Percentiles rank a stretch among this genome's conserved stretches.
Evolutionary conservation across 768 basidiomycete genomes (phyloP).

Genomic region (Suillus bovinus): DNA sequence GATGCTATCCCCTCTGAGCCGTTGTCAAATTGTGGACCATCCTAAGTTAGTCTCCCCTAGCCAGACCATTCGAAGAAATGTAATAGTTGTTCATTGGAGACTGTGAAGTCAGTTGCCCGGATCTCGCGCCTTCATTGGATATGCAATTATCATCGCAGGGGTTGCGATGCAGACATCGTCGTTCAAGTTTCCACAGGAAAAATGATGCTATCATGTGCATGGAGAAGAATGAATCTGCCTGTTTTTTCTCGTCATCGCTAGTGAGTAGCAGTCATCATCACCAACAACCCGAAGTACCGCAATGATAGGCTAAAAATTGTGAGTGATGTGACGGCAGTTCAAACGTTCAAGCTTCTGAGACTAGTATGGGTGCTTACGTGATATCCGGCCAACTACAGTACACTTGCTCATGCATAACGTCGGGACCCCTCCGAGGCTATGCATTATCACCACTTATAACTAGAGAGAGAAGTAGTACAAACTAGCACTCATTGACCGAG

Average conservation of each 20-base stretch:
- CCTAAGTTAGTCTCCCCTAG: neutral
- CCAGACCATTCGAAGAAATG: neutral
- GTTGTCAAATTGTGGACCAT: neutral
- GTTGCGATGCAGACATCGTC: neutral
- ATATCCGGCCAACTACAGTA: too few species aligned
- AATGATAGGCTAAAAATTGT: conserved; percentile 8
- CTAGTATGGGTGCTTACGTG: too few species aligned
- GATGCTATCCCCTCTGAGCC: neutral
- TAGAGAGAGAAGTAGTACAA: too few species aligned
- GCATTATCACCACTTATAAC: too few species aligned
- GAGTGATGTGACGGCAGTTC: too few species aligned
- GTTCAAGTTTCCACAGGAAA: neutral
- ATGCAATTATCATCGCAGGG: neutral
- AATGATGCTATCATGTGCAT: conserved; percentile 3
- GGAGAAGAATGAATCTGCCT: conserved; percentile 1
- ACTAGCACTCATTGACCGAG: too few species aligned
- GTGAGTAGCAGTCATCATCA: conserved; percentile 8
- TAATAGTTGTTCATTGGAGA: neutral
- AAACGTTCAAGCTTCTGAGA: too few species aligned
- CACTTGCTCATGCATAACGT: too few species aligned
- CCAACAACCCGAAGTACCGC: conserved; percentile 1
- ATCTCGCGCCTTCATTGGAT: neutral
- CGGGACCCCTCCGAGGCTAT: too few species aligned
- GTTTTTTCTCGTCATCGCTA: conserved; percentile 7
- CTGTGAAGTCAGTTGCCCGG: neutral